phyloP scores from a whole-genome alignment of 2,329 filamentous ascomycete genomes.

The Cadophora malorum region DNA sequence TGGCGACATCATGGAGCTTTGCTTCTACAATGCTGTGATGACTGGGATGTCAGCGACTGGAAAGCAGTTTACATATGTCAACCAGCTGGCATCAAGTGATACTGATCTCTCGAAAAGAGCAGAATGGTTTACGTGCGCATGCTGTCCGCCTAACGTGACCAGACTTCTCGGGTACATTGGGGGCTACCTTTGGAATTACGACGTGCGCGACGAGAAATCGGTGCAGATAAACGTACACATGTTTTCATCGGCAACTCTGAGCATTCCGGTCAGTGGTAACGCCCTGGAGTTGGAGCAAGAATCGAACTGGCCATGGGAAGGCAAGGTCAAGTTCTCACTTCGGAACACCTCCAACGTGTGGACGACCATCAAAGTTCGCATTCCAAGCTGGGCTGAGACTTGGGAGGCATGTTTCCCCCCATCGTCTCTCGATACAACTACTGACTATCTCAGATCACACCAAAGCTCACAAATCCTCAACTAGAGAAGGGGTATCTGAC shows the following conservation, averaged over 20 bases:
- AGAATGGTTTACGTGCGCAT: constrained; percentile 65
- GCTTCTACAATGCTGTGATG: constrained; percentile 65
- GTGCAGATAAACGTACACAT: constrained; percentile 59
- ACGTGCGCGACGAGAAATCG: constrained; percentile 43
- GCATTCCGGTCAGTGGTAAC: constrained; percentile 47
- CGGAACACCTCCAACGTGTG: constrained; percentile 43
- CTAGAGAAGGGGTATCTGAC: constrained; percentile 58
- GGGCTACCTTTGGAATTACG: constrained; percentile 60
- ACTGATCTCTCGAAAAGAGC: constrained; percentile 55
- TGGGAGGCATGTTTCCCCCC: constrained; percentile 39
- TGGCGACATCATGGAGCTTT: constrained; percentile 65
- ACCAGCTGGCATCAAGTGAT: constrained; percentile 63
- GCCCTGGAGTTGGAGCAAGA: constrained; percentile 54
- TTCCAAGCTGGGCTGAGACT: constrained; percentile 58
- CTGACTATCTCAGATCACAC: constrained; percentile 39
- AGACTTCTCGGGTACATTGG: constrained; percentile 62
- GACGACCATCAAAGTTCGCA: constrained; percentile 55
- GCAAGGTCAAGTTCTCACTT: constrained; percentile 55
- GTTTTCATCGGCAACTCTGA: constrained; percentile 57
- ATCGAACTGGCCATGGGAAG: constrained; percentile 64
- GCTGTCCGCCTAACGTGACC: constrained; percentile 66
- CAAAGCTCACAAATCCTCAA: constrained; percentile 30
- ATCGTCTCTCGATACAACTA: not conserved
- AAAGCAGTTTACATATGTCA: constrained; percentile 65
- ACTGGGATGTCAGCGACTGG: constrained; percentile 63